phyloP scores from a whole-genome alignment of 192 early-diverging fungal species.

The Rhizoclosmatium globosum region DNA sequence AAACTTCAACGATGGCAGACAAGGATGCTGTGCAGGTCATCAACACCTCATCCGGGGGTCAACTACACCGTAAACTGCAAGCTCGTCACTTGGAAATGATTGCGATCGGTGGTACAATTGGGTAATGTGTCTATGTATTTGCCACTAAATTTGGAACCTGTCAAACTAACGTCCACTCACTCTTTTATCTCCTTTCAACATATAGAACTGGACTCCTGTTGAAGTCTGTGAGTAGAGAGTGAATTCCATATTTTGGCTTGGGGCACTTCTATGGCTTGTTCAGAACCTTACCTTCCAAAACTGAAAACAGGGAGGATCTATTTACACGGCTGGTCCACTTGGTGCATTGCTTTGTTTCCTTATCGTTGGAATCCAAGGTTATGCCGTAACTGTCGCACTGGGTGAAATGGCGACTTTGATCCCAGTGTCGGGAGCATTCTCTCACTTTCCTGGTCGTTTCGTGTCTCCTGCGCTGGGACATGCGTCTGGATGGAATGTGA shows the following conservation, averaged over 20 bases:
- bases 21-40: background rate
- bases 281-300: background rate
- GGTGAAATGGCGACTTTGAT: constrained; percentile 84
- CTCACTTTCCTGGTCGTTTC: constrained; percentile 78
- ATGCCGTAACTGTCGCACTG: constrained; percentile 67
- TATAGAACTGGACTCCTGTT: constrained; percentile 79
- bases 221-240: constrained; percentile 52
- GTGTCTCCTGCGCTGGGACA: constrained; percentile 76
- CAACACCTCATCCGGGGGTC: background rate
- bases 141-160: background rate
- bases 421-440: constrained; percentile 81
- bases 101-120: constrained; percentile 24
- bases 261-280: no score
- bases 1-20: background rate
- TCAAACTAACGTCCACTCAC: background rate
- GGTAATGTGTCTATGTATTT: background rate
- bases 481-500: constrained; percentile 42
- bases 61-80: constrained; percentile 52
- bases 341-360: constrained; percentile 77
- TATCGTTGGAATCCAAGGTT: constrained; percentile 35
- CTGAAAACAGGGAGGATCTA: constrained; percentile 57
- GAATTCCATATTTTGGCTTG: background rate
- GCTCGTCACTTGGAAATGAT: constrained; percentile 65
- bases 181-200: background rate
- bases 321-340: constrained; percentile 70